phyloP scores from a whole-genome alignment of 2,329 filamentous ascomycete species.

The Graphilbum ipis-grandicollis region DNA sequence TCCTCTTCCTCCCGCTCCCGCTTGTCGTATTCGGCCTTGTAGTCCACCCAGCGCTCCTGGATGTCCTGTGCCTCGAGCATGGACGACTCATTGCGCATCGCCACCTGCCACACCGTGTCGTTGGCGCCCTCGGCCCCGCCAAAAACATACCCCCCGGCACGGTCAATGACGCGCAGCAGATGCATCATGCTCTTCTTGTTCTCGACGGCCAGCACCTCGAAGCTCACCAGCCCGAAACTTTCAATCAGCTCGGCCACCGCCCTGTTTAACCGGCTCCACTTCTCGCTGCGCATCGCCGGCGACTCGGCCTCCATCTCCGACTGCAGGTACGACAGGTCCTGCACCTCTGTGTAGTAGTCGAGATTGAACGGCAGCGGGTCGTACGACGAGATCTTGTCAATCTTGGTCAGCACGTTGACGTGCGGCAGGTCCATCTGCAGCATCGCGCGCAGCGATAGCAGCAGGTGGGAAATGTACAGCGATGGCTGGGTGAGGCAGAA shows the following conservation, averaged over 20 bases:
- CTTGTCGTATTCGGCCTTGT: constrained; percentile 74
- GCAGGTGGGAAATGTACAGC: constrained; percentile 83
- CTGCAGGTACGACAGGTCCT: constrained; percentile 73
- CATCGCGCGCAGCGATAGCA: constrained; percentile 89
- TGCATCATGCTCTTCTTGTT: constrained; percentile 97
- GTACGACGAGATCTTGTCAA: constrained; percentile 81
- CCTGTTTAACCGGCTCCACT: constrained; percentile 71
- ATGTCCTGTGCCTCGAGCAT: constrained; percentile 74
- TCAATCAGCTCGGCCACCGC: constrained; percentile 78
- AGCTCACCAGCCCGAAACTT: constrained; percentile 75
- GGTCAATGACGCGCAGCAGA: constrained; percentile 72
- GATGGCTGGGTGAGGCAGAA: constrained; percentile 87
- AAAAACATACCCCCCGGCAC: constrained; percentile 86
- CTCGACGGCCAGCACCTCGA: constrained; percentile 88
- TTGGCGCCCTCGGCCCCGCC: constrained; percentile 81
- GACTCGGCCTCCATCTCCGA: constrained; percentile 68
- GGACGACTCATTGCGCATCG: constrained; percentile 62
- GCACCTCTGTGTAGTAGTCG: constrained; percentile 93
- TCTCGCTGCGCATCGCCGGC: constrained; percentile 48
- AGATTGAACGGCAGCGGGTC: constrained; percentile 84
- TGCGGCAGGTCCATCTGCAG: constrained; percentile 95
- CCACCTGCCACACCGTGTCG: constrained; percentile 92
- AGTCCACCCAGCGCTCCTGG: constrained; percentile 90
- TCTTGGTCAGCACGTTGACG: constrained; percentile 91
- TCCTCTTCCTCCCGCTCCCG: constrained; percentile 59